A percentile compares a stretch with the other conserved stretches of the same genome.
Conservation (phyloP, 495 filamentous ascomycete genomes). For the Tuber borchii region DNA sequence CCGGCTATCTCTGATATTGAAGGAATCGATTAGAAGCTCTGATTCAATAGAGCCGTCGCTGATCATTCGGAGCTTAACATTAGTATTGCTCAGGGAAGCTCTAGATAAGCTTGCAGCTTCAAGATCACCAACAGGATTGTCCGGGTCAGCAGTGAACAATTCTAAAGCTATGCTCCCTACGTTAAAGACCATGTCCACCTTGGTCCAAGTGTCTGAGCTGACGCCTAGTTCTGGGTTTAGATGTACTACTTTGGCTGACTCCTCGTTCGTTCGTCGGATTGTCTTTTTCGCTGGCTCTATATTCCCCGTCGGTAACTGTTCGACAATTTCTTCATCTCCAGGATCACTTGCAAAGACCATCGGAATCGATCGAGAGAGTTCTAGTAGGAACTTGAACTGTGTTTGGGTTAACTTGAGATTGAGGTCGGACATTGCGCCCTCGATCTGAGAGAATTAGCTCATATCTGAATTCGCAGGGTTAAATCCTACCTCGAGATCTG, state of each 20-base stretch:
- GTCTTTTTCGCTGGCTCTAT: constrained; percentile 49
- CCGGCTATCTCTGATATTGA: constrained; percentile 88
- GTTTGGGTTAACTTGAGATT: constrained; percentile 84
- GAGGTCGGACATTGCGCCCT: constrained; percentile 83
- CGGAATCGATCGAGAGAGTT: constrained; percentile 76
- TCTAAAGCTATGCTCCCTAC: constrained; percentile 81
- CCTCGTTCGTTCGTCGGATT: constrained; percentile 37
- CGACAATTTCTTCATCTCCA: constrained; percentile 58
- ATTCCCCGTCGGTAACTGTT: constrained; percentile 57
- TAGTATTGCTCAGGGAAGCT: constrained; percentile 87
- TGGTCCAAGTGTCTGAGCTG: constrained; percentile 71
- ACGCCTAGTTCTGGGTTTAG: constrained; percentile 61
- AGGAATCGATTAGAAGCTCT: constrained; percentile 86
- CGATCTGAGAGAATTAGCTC: constrained; percentile 47
- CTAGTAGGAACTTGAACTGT: constrained; percentile 80
- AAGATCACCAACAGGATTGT: constrained; percentile 66
- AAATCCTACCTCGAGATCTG: constrained; percentile 62
- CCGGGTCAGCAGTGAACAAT: constrained; percentile 67
- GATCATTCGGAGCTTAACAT: constrained; percentile 87
- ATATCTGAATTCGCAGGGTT: background rate
- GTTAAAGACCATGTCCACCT: constrained; percentile 87
- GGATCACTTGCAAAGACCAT: constrained; percentile 73
- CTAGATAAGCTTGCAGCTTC: constrained; percentile 80
- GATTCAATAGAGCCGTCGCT: constrained; percentile 88
- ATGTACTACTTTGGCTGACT: constrained; percentile 47